Evolutionary conservation across 1,284 basidiomycete species (phyloP).

Genomic region (Apiotrichum laibachii): DNA sequence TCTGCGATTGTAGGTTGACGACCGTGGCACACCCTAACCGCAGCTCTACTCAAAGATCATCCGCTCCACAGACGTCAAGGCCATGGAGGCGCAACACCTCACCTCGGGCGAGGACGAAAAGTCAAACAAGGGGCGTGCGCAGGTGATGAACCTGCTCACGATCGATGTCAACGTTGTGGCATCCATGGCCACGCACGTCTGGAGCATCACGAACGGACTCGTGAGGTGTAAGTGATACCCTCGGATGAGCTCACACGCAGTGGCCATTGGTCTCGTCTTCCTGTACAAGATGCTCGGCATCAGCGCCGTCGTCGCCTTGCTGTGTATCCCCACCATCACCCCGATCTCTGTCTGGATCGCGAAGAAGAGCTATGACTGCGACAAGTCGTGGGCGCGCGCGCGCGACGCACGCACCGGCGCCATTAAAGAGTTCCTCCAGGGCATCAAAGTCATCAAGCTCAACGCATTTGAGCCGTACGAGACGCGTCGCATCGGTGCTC

Average conservation of each 20-base stretch:
- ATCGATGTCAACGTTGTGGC: slow-evolving; percentile 42
- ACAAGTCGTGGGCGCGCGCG: slow-evolving; percentile 37
- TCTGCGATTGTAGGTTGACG: slow-evolving; percentile 35
- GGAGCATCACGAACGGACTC: slow-evolving; percentile 39
- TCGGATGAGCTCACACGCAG: slow-evolving; percentile 18
- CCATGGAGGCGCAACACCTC: slow-evolving; percentile 41
- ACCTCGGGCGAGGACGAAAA: slow-evolving; percentile 24
- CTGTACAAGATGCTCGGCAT: slow-evolving; percentile 47
- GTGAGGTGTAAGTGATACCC: slow-evolving; percentile 33
- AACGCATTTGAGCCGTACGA: slow-evolving; percentile 49
- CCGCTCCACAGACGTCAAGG: slow-evolving; percentile 41
- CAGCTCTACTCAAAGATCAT: slow-evolving; percentile 49
- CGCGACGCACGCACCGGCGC: slow-evolving; percentile 44
- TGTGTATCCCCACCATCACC: slow-evolving; percentile 36
- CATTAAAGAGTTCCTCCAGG: slow-evolving; percentile 45
- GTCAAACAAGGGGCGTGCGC: slow-evolving; percentile 36
- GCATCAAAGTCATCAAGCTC: slow-evolving; percentile 51
- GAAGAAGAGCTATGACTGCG: slow-evolving; percentile 43
- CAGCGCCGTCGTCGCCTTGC: slow-evolving; percentile 43
- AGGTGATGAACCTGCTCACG: slow-evolving; percentile 49
- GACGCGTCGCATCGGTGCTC: slow-evolving; percentile 24
- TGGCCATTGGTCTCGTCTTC: slow-evolving; percentile 38
- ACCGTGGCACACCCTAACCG: neutral
- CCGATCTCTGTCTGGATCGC: slow-evolving; percentile 35
- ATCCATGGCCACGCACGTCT: slow-evolving; percentile 36